Conservation (phyloP, 2,329 filamentous ascomycete species). For the Epichloe coenophiala region DNA sequence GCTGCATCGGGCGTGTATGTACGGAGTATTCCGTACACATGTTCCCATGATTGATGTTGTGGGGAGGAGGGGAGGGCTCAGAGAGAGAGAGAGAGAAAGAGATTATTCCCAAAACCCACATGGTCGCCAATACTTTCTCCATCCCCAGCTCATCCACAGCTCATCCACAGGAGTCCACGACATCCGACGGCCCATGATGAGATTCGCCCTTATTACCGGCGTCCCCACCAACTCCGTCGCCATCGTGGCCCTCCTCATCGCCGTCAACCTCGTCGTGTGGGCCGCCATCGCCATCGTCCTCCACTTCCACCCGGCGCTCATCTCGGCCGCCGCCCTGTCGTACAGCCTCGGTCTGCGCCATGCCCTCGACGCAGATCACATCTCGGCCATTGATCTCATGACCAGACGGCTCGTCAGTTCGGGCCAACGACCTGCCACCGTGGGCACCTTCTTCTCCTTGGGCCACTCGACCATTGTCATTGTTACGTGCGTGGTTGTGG, state of each 20-base stretch:
- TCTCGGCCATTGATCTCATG: conserved; percentile 80
- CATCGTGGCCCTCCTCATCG: conserved; percentile 37
- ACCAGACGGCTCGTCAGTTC: conserved; percentile 77
- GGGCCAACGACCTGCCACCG: conserved; percentile 75
- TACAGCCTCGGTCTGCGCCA: conserved; percentile 85
- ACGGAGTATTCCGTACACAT: too few species aligned
- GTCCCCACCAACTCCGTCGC: conserved; percentile 19
- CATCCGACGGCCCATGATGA: neutral
- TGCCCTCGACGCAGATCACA: conserved; percentile 94
- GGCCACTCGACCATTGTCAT: conserved; percentile 91
- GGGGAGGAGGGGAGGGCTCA: too few species aligned
- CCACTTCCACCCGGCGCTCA: conserved; percentile 43
- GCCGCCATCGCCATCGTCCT: conserved; percentile 37
- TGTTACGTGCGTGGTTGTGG: conserved; percentile 80
- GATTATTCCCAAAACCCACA: too few species aligned
- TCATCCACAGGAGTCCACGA: neutral
- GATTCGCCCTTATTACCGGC: neutral
- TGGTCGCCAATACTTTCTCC: neutral
- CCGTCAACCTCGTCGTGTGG: conserved; percentile 43
- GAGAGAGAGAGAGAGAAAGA: too few species aligned
- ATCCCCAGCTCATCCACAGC: too few species aligned
- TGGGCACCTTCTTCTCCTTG: conserved; percentile 87
- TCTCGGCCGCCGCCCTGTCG: conserved; percentile 69
- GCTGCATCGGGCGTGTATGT: too few species aligned
- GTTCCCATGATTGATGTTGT: too few species aligned